phyloP scores from a whole-genome alignment of 768 basidiomycete genomes.

The Jaapia argillacea region DNA sequence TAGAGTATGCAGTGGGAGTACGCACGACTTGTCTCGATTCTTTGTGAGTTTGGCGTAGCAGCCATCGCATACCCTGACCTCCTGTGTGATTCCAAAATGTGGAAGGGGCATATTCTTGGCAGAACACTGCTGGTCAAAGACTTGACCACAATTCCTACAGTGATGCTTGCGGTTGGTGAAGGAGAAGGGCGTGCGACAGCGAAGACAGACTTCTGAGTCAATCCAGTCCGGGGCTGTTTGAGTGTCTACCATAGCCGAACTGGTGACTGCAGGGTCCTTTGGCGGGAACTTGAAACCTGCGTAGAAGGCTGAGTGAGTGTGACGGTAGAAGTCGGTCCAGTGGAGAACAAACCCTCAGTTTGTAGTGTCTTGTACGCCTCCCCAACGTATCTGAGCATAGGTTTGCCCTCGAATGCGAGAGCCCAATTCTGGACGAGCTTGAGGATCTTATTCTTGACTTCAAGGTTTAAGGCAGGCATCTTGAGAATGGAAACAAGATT shows the following conservation, averaged over 20 bases:
- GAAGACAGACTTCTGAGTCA: constrained; percentile 89
- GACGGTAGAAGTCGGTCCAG: constrained; percentile 1
- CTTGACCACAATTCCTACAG: constrained; percentile 94
- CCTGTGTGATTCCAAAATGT: constrained; percentile 86
- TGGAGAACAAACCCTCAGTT: constrained; percentile 50
- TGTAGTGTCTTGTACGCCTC: constrained; percentile 73
- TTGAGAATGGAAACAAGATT: constrained; percentile 86
- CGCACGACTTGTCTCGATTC: constrained; percentile 50
- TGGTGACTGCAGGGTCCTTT: constrained; percentile 56
- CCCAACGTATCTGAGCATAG: constrained; percentile 59
- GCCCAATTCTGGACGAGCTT: constrained; percentile 91
- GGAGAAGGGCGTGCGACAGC: constrained; percentile 83
- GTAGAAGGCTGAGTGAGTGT: background rate
- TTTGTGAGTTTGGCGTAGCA: constrained; percentile 73
- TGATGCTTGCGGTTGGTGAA: constrained; percentile 98
- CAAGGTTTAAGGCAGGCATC: constrained; percentile 61
- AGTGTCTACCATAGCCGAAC: constrained; percentile 83
- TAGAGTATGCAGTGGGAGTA: constrained; percentile 4
- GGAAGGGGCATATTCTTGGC: constrained; percentile 78
- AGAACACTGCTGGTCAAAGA: constrained; percentile 92
- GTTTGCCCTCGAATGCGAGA: constrained; percentile 77
- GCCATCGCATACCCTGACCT: constrained; percentile 88
- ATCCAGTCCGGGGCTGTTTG: constrained; percentile 95
- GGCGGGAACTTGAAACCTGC: constrained; percentile 82
- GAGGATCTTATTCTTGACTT: constrained; percentile 75